Evolutionary conservation across 2,329 filamentous ascomycete genomes (phyloP).

Genomic region (Fusarium luffae): DNA sequence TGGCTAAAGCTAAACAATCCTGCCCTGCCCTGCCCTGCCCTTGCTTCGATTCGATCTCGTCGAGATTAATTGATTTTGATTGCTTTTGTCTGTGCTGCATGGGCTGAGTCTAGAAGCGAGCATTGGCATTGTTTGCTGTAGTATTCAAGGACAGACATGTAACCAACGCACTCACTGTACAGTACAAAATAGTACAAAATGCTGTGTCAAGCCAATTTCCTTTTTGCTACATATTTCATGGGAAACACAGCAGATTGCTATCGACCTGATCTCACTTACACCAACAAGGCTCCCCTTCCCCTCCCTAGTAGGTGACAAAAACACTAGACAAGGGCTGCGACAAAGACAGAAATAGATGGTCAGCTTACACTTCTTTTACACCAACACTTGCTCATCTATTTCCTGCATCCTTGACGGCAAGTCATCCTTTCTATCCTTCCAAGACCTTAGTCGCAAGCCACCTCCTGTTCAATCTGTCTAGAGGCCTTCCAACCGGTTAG

Average conservation of each 20-base stretch:
- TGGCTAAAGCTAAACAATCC: not conserved
- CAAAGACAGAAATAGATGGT: not conserved
- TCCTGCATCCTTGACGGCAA: too few relatives aligned
- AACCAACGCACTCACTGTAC: not conserved
- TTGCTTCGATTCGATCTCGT: not conserved
- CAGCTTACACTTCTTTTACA: not conserved
- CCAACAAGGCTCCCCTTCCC: not conserved
- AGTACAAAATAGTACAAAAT: constrained; percentile 4
- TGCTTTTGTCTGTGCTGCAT: constrained; percentile 22
- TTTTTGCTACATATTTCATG: not conserved
- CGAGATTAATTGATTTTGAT: constrained; percentile 3
- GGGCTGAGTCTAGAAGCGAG: constrained; percentile 34
- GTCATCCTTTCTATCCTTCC: not conserved
- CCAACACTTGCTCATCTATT: too few relatives aligned
- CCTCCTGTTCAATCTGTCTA: not conserved
- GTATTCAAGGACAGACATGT: constrained; percentile 2
- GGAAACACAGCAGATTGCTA: constrained; percentile 11
- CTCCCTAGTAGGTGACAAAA: not conserved
- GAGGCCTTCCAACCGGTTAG: not conserved
- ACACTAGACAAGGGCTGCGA: not conserved
- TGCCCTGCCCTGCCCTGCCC: not conserved
- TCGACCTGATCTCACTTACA: constrained; percentile 20
- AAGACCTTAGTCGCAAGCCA: constrained; percentile 8
- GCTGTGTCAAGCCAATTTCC: constrained; percentile 13
- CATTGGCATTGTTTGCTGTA: constrained; percentile 21